Base-by-base conservation (phyloP, 2,329 filamentous ascomycete species). In the Onygena corvina region DNA sequence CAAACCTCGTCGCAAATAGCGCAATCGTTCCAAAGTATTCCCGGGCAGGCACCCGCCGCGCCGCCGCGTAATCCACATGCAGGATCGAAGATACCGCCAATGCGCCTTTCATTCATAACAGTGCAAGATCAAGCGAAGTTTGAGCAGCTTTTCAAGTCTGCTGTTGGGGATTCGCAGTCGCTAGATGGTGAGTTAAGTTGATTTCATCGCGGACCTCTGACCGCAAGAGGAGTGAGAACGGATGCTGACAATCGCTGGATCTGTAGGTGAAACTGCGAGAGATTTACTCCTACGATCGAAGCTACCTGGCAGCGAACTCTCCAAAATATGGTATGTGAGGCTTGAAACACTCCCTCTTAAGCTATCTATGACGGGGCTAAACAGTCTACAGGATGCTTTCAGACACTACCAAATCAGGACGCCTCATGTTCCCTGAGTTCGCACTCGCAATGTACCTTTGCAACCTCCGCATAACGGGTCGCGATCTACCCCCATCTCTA, bases 401-500 rank as follows among this genome's bases (percentile, higher is more conserved):
- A 42, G 92, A 98, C 68, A 95, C 92, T 7, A 98, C 92, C 44
- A 90, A 93, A 65, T 92, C 90, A 11, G 92, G 92, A 40, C 89
- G 95, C 66, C 77, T 98, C 27, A 84, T 95, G 62, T 98, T 98
- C 63, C 92, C 92, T 35, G 92, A 98, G 68, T 98, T 98, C 57
- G 92, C 92, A 5, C 74, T 98, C 51, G 86, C 92, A 54, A 96
- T 98, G 92, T 98, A 98, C 60, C 79, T 98, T 27, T 98, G 92
- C 74, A 98, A 96, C 62, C 64, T 98, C 57, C 92, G 84, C 64
- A 74, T 96, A 51, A 92, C 86, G 0, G 87, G 88, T 52, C 94
- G 94, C 67, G 73, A 81, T 0, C 68, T 98, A 20, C 92, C 92
- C 0, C 62, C 74, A 1, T 66, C 63, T 4, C 74, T 98, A 7